These are phyloP conservation scores for Neophaeococcomyces aloes DNA, from an alignment of 2,329 filamentous ascomycete genomes.

Conservation along the genomic window DNA sequence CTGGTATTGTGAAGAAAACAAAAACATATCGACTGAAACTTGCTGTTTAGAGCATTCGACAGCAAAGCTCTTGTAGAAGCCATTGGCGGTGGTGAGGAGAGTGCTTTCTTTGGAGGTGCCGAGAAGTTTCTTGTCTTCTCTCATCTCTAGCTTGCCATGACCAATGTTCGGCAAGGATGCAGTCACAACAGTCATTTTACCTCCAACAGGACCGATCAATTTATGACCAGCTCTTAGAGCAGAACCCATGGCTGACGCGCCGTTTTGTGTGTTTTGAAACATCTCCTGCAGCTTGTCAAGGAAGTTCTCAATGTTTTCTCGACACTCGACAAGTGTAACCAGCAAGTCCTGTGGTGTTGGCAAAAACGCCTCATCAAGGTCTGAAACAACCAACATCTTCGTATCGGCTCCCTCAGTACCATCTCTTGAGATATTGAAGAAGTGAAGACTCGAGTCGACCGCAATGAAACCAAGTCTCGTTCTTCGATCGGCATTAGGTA, in stretches of 20 bases:
- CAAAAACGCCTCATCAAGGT: conserved; percentile 91
- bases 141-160: conserved; percentile 78
- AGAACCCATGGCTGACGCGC: conserved; percentile 86
- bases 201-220: conserved; percentile 84
- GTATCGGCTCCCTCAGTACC: conserved; percentile 74
- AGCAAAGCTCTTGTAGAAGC: conserved; percentile 98
- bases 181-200: conserved; percentile 86
- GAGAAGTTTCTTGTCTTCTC: conserved; percentile 91
- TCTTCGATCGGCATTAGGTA: conserved; percentile 92
- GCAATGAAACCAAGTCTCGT: conserved; percentile 91
- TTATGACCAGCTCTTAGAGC: conserved; percentile 89
- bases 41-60: conserved; percentile 99
- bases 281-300: conserved; percentile 83
- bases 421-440: conserved; percentile 89
- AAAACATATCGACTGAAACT: conserved; percentile 96
- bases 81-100: conserved; percentile 82
- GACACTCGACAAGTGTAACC: conserved; percentile 78
- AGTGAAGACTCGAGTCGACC: conserved; percentile 88
- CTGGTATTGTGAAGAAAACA: conserved; percentile 92
- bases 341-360: conserved; percentile 86
- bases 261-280: conserved; percentile 91
- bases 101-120: conserved; percentile 85
- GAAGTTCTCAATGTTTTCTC: conserved; percentile 84
- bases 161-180: conserved; percentile 85
- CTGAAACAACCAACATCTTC: conserved; percentile 86